Evolutionary conservation across 768 basidiomycete species (phyloP), one percentile per base, ranked within the genome.

Genomic region (Dendrothele bispora): DNA sequence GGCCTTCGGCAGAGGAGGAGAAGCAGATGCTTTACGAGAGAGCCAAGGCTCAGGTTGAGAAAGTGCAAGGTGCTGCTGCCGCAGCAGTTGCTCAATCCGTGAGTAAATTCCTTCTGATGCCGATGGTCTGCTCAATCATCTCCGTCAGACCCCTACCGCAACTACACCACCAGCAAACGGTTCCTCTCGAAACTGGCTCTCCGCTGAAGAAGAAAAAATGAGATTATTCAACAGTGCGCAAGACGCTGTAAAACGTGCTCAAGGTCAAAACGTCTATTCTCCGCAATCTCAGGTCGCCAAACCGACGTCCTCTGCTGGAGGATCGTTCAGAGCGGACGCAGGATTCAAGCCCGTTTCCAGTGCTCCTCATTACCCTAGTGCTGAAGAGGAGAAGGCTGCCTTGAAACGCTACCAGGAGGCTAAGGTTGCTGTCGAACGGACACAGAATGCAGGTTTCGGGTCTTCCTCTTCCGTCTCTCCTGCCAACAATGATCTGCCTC

Each of bases 351-450:
- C n/a, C n/a, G 11, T 21, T 7, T 32, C 49, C 7, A 41, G 45
- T 25, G 41, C 43, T 7, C 77, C 80, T 25, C 74, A 76, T 25
- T 86, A 80, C 56, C 65, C 68, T 27, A 79, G 81, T 17, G 88
- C 88, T 0, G 84, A 82, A 51, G 77, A 87, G 58, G 89, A 91
- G 65, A 91, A 91, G 59, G 84, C 79, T 3, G 83, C 83, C 20
- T 59, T 90, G 46, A 72, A 61, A 53, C 70, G 82, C 49, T 91
- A 88, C 59, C 73, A 84, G 25, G 80, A 87, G 42, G 88, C 88
- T 0, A 87, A 81, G 60, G 69, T 70, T 39, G 88, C 88, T 5
- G 88, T 89, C 14, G 80, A 80, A 35, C 74, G 80, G 17, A 78
- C 72, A 3, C 84, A 87, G 48, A 62, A 64, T 36, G 60, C 48